Percentiles rank a stretch among this genome's conserved stretches.
phyloP scores from a whole-genome alignment of 495 filamentous ascomycete genomes.

The Penicillium waksmanii region DNA sequence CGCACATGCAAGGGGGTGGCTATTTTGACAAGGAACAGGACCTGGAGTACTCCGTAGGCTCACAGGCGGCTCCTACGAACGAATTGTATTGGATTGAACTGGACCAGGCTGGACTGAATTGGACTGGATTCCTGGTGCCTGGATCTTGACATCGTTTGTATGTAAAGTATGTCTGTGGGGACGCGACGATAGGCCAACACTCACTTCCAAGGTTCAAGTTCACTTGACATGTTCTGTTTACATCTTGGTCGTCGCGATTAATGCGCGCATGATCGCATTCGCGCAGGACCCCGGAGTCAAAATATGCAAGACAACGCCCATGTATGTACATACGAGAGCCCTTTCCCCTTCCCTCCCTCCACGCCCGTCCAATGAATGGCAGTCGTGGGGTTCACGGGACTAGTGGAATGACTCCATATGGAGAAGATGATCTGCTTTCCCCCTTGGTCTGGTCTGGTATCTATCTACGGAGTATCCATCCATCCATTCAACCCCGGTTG shows the following conservation, averaged over 20 bases:
- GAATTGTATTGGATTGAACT: too few relatives aligned
- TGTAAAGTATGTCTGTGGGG: too few relatives aligned
- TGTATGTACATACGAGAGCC: background rate
- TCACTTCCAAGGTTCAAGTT: too few relatives aligned
- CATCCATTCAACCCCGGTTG: background rate
- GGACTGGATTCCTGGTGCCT: too few relatives aligned
- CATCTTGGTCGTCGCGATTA: too few relatives aligned
- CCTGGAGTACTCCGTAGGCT: background rate
- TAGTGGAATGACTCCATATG: conserved; percentile 11
- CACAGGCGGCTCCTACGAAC: too few relatives aligned
- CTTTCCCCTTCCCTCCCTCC: conserved; percentile 13
- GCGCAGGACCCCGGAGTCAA: background rate
- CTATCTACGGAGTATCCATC: too few relatives aligned
- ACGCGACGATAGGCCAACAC: too few relatives aligned
- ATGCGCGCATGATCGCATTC: too few relatives aligned
- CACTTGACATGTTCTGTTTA: too few relatives aligned
- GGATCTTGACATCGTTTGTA: too few relatives aligned
- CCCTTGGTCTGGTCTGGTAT: background rate
- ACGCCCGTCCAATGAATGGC: conserved; percentile 8
- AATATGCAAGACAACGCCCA: background rate
- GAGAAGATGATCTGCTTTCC: conserved; percentile 7
- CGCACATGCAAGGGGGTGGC: conserved; percentile 10
- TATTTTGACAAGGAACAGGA: background rate
- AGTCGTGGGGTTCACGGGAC: conserved; percentile 19
- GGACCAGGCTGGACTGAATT: too few relatives aligned